Evolutionary conservation across 257 asterid species (phyloP).

Genomic region (Primulina tabacum): DNA sequence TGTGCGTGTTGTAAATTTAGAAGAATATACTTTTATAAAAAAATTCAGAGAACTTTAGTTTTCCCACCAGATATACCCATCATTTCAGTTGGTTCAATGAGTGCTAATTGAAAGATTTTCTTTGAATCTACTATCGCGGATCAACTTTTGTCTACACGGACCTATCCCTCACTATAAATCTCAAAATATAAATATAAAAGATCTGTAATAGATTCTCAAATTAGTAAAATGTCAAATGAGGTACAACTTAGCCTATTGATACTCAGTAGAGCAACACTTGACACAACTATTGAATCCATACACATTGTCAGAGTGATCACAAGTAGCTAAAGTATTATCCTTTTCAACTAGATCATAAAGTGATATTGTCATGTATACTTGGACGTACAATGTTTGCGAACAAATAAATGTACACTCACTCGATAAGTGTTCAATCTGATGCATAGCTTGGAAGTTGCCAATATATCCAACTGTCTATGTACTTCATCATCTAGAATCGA

Average conservation of each 20-base stretch:
- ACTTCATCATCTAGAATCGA: slow-evolving; percentile 53
- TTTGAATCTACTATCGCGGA: slow-evolving; percentile 15
- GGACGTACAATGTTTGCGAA: slow-evolving; percentile 3
- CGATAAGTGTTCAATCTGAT: slow-evolving; percentile 83
- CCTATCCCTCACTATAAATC: slow-evolving; percentile 15
- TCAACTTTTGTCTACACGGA: slow-evolving; percentile 12
- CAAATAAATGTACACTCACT: slow-evolving; percentile 50
- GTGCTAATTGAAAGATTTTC: slow-evolving; percentile 6
- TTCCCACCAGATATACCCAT: not conserved
- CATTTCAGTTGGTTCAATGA: not conserved
- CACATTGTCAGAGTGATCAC: not conserved
- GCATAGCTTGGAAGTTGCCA: slow-evolving; percentile 82
- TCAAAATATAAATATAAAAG: slow-evolving; percentile 17
- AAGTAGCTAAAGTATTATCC: not conserved
- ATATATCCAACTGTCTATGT: slow-evolving; percentile 55
- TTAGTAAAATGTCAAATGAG: slow-evolving; percentile 4
- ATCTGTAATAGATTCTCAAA: not conserved
- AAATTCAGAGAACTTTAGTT: not conserved
- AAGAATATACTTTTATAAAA: not conserved
- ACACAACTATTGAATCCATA: slow-evolving; percentile 17
- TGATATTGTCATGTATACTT: not conserved
- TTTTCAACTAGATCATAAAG: not conserved
- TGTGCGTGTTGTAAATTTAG: not conserved
- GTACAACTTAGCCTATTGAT: slow-evolving; percentile 5
- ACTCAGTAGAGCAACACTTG: slow-evolving; percentile 12